These are phyloP conservation scores for Spinellus fusiger DNA, from an alignment of 192 early-diverging fungal species.

Conservation along the genomic window DNA sequence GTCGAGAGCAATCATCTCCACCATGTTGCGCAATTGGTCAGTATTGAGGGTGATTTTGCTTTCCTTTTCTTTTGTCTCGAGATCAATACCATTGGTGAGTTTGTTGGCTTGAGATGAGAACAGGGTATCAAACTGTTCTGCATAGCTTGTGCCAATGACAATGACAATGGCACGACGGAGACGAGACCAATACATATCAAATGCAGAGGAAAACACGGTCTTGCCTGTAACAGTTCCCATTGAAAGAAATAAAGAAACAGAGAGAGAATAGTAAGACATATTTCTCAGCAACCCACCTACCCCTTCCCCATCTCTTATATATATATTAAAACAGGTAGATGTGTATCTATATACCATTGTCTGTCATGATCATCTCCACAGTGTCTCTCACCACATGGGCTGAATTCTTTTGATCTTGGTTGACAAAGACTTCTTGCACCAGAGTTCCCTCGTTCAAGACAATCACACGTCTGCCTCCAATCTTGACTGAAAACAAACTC, in stretches of 20 bases:
- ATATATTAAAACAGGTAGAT: neutral
- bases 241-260: too few species aligned
- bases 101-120: constrained; percentile 17
- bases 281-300: neutral
- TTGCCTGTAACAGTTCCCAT: constrained; percentile 7
- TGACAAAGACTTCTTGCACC: constrained; percentile 14
- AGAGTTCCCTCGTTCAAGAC: constrained; percentile 14
- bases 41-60: neutral
- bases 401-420: constrained; percentile 24
- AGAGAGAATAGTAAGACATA: neutral
- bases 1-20: constrained; percentile 19
- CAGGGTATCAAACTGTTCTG: neutral
- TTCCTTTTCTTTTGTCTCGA: neutral
- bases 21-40: constrained; percentile 10
- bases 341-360: constrained; percentile 10
- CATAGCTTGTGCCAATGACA: neutral
- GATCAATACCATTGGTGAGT: neutral
- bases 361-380: constrained; percentile 13
- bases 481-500: constrained; percentile 8
- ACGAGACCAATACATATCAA: constrained; percentile 18
- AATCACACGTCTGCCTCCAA: constrained; percentile 20
- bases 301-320: neutral
- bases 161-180: constrained; percentile 16
- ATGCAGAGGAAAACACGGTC: constrained; percentile 23
- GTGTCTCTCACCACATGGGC: constrained; percentile 3